A percentile compares a stretch with the other conserved stretches of the same genome.
Evolutionary conservation across 2,329 filamentous ascomycete species (phyloP).

Genomic region (Mycosphaerella sp.): DNA sequence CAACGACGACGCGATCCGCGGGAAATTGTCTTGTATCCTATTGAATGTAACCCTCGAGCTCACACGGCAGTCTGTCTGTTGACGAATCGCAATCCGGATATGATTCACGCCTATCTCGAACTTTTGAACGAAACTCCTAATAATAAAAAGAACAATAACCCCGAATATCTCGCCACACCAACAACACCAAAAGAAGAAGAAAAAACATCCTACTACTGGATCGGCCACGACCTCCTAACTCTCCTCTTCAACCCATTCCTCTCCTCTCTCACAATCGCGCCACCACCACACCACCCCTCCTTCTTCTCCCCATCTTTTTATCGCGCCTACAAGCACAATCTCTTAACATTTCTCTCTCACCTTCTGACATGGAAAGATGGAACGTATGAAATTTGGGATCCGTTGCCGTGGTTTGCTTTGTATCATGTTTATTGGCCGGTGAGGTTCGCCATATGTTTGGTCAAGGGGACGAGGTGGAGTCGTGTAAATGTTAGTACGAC

Average conservation of each 20-base stretch:
- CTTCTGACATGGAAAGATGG: slow-evolving; percentile 46
- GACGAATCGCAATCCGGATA: slow-evolving; percentile 35
- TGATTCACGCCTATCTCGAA: slow-evolving; percentile 49
- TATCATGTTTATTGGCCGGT: slow-evolving; percentile 51
- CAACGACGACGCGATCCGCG: neutral
- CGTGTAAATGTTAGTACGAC: slow-evolving; percentile 62
- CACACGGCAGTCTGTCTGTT: slow-evolving; percentile 64
- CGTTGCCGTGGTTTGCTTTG: slow-evolving; percentile 46
- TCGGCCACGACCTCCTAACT: slow-evolving; percentile 58
- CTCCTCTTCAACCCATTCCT: slow-evolving; percentile 46
- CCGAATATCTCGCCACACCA: slow-evolving; percentile 14
- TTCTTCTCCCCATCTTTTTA: too few relatives aligned
- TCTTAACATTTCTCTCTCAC: slow-evolving; percentile 37
- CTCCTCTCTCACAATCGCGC: slow-evolving; percentile 28
- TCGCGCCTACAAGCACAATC: slow-evolving; percentile 22
- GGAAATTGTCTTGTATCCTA: slow-evolving; percentile 50
- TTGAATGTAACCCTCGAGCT: slow-evolving; percentile 64
- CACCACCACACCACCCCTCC: neutral
- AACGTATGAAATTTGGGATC: slow-evolving; percentile 46
- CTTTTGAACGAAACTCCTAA: slow-evolving; percentile 31
- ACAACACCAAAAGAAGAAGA: slow-evolving; percentile 20
- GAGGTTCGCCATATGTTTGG: slow-evolving; percentile 45
- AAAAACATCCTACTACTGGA: slow-evolving; percentile 55
- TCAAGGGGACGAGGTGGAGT: slow-evolving; percentile 51
- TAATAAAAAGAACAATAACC: slow-evolving; percentile 13